A percentile compares a stretch with the other conserved stretches of the same genome.
phyloP scores from a whole-genome alignment of 805 yeast species.

The Candida andamanensis region DNA sequence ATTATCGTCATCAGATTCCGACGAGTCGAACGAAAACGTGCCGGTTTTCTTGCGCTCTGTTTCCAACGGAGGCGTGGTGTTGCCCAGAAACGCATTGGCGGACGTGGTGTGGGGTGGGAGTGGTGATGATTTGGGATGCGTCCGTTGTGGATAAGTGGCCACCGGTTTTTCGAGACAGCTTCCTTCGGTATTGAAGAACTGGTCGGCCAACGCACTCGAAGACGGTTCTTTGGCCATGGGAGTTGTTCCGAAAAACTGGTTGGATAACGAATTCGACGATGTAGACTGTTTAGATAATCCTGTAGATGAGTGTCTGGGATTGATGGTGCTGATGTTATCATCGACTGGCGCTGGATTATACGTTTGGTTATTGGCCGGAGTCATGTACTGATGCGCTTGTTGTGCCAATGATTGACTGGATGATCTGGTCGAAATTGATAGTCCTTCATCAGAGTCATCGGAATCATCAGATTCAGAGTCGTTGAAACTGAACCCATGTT shows the following conservation, averaged over 20 bases:
- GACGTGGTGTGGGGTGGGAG: slow-evolving; percentile 40
- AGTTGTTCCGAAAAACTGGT: slow-evolving; percentile 31
- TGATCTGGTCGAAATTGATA: slow-evolving; percentile 33
- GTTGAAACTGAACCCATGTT: slow-evolving; percentile 3
- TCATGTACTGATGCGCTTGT: slow-evolving; percentile 28
- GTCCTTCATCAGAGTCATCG: slow-evolving; percentile 28
- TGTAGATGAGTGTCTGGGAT: slow-evolving; percentile 31
- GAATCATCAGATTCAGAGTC: slow-evolving; percentile 13
- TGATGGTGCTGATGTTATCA: slow-evolving; percentile 22
- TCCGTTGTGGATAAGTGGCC: slow-evolving; percentile 6
- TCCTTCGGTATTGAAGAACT: slow-evolving; percentile 13
- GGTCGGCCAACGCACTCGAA: slow-evolving; percentile 15
- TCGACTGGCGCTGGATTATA: slow-evolving; percentile 18
- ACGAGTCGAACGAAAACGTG: slow-evolving; percentile 30
- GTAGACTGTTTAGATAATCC: slow-evolving; percentile 36
- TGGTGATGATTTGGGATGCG: slow-evolving; percentile 34
- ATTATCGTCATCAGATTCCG: slow-evolving; percentile 28
- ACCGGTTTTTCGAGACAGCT: neutral
- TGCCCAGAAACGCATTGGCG: slow-evolving; percentile 37
- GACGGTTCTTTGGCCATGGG: slow-evolving; percentile 9
- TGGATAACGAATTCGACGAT: slow-evolving; percentile 34
- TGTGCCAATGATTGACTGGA: slow-evolving; percentile 42
- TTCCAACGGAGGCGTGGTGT: slow-evolving; percentile 20
- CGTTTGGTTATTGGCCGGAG: slow-evolving; percentile 12
- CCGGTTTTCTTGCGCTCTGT: slow-evolving; percentile 3